Conservation (phyloP, 306 rosid genomes). For the Arachis stenosperma region DNA sequence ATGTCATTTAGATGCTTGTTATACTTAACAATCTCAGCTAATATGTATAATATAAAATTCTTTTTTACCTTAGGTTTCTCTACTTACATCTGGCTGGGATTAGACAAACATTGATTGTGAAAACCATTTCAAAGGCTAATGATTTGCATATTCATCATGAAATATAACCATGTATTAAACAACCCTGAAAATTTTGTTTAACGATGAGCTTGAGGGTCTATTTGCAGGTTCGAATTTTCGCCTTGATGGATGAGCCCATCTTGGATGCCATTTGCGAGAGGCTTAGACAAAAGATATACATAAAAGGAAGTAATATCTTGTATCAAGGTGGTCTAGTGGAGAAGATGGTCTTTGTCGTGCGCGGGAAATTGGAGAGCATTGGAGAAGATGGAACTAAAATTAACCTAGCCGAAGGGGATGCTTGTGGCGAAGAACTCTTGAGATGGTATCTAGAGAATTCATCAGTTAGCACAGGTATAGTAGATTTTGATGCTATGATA, state of each 20-base stretch:
- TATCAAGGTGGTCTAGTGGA: conserved; percentile 59
- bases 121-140: conserved; percentile 14
- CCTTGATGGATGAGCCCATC: conserved; percentile 74
- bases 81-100: background rate
- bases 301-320: conserved; percentile 68
- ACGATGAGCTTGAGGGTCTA: background rate
- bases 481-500: conserved; percentile 4
- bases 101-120: background rate
- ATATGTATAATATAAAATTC: background rate
- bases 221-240: conserved; percentile 71
- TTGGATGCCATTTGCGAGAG: conserved; percentile 74
- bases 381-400: conserved; percentile 59
- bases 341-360: conserved; percentile 82
- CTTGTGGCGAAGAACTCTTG: conserved; percentile 85
- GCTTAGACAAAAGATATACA: conserved; percentile 73
- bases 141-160: conserved; percentile 13
- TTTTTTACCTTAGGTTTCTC: conserved; percentile 9
- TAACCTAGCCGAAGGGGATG: conserved; percentile 68
- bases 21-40: conserved; percentile 15
- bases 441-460: conserved; percentile 83
- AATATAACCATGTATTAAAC: conserved; percentile 13
- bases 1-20: conserved; percentile 9
- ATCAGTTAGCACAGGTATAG: conserved; percentile 68
- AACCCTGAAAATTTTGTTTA: background rate
- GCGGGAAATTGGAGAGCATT: conserved; percentile 72